phyloP scores from a whole-genome alignment of 306 rosid species.

The Inga laurina region DNA sequence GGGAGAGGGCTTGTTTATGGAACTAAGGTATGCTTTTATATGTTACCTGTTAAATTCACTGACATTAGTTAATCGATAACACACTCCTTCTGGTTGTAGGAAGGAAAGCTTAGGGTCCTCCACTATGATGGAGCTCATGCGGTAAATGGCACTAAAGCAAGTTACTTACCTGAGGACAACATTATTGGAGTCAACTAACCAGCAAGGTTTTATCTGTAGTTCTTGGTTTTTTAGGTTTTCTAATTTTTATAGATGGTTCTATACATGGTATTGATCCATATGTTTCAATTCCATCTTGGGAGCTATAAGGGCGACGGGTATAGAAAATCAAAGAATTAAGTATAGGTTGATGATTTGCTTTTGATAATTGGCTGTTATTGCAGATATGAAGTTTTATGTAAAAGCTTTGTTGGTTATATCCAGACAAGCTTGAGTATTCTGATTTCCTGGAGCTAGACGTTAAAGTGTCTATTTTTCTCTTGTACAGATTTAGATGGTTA shows the following conservation, averaged over 20 bases:
- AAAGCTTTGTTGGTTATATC: not conserved
- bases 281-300: slow-evolving; percentile 19
- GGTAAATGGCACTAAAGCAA: slow-evolving; percentile 44
- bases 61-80: slow-evolving; percentile 14
- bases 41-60: slow-evolving; percentile 10
- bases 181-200: slow-evolving; percentile 42
- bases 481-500: not conserved
- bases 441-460: not conserved
- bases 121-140: slow-evolving; percentile 44
- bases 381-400: not conserved
- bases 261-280: slow-evolving; percentile 9
- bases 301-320: slow-evolving; percentile 13
- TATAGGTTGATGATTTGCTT: slow-evolving; percentile 8
- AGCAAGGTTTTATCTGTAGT: slow-evolving; percentile 40
- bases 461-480: not conserved
- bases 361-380: not conserved
- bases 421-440: slow-evolving; percentile 2
- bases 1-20: slow-evolving; percentile 99
- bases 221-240: slow-evolving; percentile 28
- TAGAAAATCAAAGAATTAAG: slow-evolving; percentile 23
- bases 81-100: slow-evolving; percentile 56
- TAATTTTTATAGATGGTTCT: slow-evolving; percentile 8
- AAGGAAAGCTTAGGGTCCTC: slow-evolving; percentile 88
- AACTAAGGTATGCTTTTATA: slow-evolving; percentile 67
- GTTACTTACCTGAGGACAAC: slow-evolving; percentile 55